These are phyloP conservation scores for Sugiyamaella castrensis DNA, from an alignment of 1,139 yeast species.

Conservation along the genomic window DNA sequence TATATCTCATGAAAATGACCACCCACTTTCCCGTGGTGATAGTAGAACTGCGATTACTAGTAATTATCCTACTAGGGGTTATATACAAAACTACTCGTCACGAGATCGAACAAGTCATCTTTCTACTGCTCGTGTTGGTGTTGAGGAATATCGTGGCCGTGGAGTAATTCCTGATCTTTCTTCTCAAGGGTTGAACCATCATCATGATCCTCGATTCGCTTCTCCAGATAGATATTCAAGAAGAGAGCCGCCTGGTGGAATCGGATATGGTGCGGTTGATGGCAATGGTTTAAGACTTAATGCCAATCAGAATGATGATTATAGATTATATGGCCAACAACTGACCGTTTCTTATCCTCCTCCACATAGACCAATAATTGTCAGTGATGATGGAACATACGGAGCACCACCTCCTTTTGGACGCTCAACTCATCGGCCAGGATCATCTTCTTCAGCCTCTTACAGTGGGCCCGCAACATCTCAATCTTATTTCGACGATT, in stretches of 20 bases:
- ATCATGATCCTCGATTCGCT: conserved; percentile 3
- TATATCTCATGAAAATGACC: no score
- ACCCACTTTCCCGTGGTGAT: no score
- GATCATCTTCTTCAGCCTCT: conserved; percentile 8
- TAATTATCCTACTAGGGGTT: no score
- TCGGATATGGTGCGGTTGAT: background rate
- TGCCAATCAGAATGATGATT: background rate
- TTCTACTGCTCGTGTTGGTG: no score
- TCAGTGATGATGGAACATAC: background rate
- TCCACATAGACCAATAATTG: background rate
- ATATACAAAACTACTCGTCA: no score
- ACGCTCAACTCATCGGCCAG: conserved; percentile 4
- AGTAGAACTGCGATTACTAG: no score
- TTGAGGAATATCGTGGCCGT: conserved; percentile 2
- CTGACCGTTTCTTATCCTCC: background rate
- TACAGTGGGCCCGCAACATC: conserved; percentile 3
- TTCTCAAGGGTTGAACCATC: no score
- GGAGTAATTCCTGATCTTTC: background rate
- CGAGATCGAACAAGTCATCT: no score
- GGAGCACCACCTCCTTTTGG: background rate
- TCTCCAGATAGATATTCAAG: conserved; percentile 10
- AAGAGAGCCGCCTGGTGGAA: conserved; percentile 2
- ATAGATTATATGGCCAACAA: background rate
- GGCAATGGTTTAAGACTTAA: no score
- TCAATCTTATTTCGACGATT: conserved; percentile 1